These are phyloP conservation scores for Wickerhamiella cacticola DNA, from an alignment of 805 yeast genomes.

Conservation along the genomic window DNA sequence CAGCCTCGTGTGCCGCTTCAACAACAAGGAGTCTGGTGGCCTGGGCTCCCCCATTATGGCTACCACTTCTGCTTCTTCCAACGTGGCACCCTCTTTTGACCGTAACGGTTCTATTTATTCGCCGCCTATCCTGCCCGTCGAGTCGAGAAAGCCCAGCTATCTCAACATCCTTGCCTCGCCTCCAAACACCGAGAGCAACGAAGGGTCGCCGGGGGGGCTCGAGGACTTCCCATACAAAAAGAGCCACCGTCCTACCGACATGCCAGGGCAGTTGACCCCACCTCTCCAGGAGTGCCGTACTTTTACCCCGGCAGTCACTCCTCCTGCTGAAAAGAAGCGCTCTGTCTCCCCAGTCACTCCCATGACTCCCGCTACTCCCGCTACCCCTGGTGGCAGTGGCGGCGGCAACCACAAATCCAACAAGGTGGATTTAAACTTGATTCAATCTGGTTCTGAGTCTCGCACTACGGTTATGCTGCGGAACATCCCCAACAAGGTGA, in stretches of 20 bases:
- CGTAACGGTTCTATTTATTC: background rate
- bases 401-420: no score
- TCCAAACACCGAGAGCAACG: background rate
- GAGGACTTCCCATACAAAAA: background rate
- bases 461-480: conserved; percentile 43
- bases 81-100: background rate
- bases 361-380: conserved; percentile 3
- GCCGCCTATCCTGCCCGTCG: background rate
- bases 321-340: conserved; percentile 5
- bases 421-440: conserved; percentile 7
- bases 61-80: background rate
- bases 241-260: background rate
- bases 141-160: conserved; percentile 5
- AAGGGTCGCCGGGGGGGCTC: background rate
- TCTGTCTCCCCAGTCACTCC: background rate
- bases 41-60: background rate
- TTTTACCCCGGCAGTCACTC: conserved; percentile 1
- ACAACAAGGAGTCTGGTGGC: background rate
- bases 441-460: conserved; percentile 22
- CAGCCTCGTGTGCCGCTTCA: conserved; percentile 5
- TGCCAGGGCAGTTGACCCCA: conserved; percentile 8
- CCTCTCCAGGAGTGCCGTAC: conserved; percentile 4
- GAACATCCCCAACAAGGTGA: conserved; percentile 43
- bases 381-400: background rate
- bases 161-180: conserved; percentile 6